Base-by-base conservation (phyloP, 805 yeast genomes). In the Barnettozyma sp. region DNA sequence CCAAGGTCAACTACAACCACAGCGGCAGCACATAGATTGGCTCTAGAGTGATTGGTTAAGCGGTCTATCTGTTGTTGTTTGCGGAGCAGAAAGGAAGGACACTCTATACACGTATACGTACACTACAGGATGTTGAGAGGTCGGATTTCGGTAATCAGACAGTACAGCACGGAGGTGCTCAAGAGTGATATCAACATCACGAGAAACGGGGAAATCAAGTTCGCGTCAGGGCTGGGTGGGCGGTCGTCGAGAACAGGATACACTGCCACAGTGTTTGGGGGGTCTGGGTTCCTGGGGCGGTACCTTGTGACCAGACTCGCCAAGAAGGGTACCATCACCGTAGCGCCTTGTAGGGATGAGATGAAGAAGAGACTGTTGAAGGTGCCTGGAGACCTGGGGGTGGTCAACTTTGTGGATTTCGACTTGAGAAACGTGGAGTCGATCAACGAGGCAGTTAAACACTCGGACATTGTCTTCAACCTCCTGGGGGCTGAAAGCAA, bases 211-310 rank as follows among this genome's bases (percentile, higher is more conserved):
- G 82, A 85, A 54, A 80, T 86, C 29, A 69, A 76, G 47, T 57
- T 81, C 29, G 59, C 82, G n/a, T 65, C 68, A 23, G 95, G 95
- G 42, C 62, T 73, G 33, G 92, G 94, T 31, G 94, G 94, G 21
- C 70, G 84, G 40, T 80, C 90, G 5, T 82, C 94, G 20, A 72
- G 94, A 65, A 78, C 90, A 7, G 95, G 95, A 3, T 82, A 77
- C 61, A 82, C 88, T 4, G 94, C 88, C 16, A 82, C 95, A 1
- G 92, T 85, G 3, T 85, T 85, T 54, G 95, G 95, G 8, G 83
- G 80, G 24, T 65, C 78, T 31, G 94, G 94, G 2, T 78, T 80
- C 57, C 62, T 85, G 40, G 95, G 95, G 31, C 73, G 85, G 33
- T 72, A 80, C 46, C 59, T 85, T 42, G 71, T 75, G 14, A 65